phyloP scores from a whole-genome alignment of 1,284 basidiomycete genomes.

The Ceratobasidium sp. region DNA sequence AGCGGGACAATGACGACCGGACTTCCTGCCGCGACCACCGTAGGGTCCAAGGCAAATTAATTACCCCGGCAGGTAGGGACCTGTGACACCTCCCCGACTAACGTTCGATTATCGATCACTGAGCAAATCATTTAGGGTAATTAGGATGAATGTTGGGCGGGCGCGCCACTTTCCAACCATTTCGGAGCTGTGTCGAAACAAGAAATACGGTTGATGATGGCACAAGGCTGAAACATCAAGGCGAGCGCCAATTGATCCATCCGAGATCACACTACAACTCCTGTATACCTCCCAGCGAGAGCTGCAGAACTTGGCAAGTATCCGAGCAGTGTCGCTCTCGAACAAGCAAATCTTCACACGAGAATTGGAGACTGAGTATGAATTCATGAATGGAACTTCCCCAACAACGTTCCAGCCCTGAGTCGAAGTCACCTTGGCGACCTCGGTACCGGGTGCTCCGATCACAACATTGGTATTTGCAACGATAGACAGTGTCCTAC shows the following conservation, averaged over 20 bases:
- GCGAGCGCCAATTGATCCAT: neutral
- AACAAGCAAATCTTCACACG: conserved; percentile 30
- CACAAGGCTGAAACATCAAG: conserved; percentile 35
- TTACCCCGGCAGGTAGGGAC: conserved; percentile 11
- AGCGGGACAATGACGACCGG: conserved; percentile 23
- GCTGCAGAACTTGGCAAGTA: neutral
- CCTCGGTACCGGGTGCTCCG: conserved; percentile 24
- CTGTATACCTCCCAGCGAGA: neutral
- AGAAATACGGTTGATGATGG: conserved; percentile 5
- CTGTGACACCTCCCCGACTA: neutral
- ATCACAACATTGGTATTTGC: neutral
- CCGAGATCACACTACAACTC: neutral
- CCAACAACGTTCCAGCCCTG: conserved; percentile 20
- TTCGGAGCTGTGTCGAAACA: neutral
- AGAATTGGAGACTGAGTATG: neutral
- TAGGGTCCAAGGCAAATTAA: conserved; percentile 41
- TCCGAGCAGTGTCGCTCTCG: neutral
- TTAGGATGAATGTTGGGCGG: neutral
- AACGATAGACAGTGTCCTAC: neutral
- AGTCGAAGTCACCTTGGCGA: conserved; percentile 31
- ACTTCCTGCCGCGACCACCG: conserved; percentile 15
- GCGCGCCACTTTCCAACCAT: neutral
- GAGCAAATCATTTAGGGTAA: neutral
- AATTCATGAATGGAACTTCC: conserved; percentile 20
- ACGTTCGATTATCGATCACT: conserved; percentile 3